A percentile compares a stretch with the other conserved stretches of the same genome.
phyloP scores from a whole-genome alignment of 2,329 filamentous ascomycete genomes.

The Calonectria pseudoreteaudii region DNA sequence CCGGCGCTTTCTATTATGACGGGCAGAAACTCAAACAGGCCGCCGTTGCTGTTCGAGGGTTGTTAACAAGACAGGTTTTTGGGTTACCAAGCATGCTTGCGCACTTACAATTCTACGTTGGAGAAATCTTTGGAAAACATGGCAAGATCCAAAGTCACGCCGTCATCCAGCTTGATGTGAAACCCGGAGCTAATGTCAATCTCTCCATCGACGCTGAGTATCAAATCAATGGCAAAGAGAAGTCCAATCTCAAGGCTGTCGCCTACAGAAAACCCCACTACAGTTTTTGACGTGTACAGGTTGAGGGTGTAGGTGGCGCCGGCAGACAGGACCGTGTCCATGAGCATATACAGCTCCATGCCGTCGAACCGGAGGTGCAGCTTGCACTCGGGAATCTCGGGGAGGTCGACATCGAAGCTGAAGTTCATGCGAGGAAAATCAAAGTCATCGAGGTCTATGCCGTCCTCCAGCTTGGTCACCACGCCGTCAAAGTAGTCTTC shows the following conservation, averaged over 20 bases:
- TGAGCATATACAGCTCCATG: constrained; percentile 31
- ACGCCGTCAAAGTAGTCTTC: constrained; percentile 21
- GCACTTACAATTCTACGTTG: constrained; percentile 60
- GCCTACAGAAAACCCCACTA: constrained; percentile 38
- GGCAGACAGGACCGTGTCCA: constrained; percentile 24
- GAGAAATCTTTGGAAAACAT: constrained; percentile 64
- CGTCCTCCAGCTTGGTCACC: constrained; percentile 4
- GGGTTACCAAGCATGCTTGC: too few relatives aligned
- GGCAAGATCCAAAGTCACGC: constrained; percentile 58
- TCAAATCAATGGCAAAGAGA: constrained; percentile 63
- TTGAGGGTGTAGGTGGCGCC: constrained; percentile 27
- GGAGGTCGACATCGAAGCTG: constrained; percentile 23
- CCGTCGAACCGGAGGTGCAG: constrained; percentile 28
- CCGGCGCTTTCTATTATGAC: constrained; percentile 59
- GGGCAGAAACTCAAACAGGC: constrained; percentile 67
- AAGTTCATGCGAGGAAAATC: constrained; percentile 20
- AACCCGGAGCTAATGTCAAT: constrained; percentile 66
- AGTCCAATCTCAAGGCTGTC: constrained; percentile 58
- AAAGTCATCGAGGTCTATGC: constrained; percentile 27
- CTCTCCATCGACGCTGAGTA: constrained; percentile 59
- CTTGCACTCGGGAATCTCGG: constrained; percentile 25
- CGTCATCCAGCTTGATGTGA: constrained; percentile 66
- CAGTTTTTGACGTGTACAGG: constrained; percentile 24
- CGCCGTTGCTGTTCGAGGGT: constrained; percentile 56
- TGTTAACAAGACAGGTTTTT: background rate